Evolutionary conservation across 768 basidiomycete genomes (phyloP).

Genomic region (Udeniomyces megalosporus): DNA sequence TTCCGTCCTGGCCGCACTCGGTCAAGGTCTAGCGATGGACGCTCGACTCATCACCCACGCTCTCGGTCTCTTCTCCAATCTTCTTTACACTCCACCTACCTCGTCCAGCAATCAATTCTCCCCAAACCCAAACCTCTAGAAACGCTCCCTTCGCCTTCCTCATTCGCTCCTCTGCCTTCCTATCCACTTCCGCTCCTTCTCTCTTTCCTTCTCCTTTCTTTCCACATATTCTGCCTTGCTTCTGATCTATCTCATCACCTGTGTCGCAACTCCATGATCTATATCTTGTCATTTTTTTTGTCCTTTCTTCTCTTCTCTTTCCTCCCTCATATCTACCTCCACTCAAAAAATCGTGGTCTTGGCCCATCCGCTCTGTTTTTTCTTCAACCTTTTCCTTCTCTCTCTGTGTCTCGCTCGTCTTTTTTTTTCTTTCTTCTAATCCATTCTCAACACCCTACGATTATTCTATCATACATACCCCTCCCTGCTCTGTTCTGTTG

Average conservation of each 20-base stretch:
- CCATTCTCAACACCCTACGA: not conserved
- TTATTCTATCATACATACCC: not conserved
- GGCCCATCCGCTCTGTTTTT: not conserved
- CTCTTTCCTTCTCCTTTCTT: not conserved
- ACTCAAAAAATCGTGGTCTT: too few species aligned
- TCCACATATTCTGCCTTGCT: not conserved
- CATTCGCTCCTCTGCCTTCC: not conserved
- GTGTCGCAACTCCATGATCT: too few species aligned
- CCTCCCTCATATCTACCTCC: too few species aligned
- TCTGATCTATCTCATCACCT: too few species aligned
- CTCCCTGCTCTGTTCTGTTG: too few species aligned
- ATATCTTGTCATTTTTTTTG: too few species aligned
- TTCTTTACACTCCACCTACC: not conserved
- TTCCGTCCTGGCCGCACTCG: constrained; percentile 24
- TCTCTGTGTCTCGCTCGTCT: not conserved
- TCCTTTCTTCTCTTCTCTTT: not conserved
- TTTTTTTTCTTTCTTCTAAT: not conserved
- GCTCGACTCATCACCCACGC: constrained; percentile 24
- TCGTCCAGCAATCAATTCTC: not conserved
- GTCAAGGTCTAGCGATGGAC: constrained; percentile 25
- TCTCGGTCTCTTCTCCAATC: constrained; percentile 16
- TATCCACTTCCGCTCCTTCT: not conserved
- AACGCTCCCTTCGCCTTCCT: not conserved
- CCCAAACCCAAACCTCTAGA: not conserved
- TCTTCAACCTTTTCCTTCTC: not conserved